phyloP scores from a whole-genome alignment of 495 filamentous ascomycete genomes.

The Penicillium canescens region DNA sequence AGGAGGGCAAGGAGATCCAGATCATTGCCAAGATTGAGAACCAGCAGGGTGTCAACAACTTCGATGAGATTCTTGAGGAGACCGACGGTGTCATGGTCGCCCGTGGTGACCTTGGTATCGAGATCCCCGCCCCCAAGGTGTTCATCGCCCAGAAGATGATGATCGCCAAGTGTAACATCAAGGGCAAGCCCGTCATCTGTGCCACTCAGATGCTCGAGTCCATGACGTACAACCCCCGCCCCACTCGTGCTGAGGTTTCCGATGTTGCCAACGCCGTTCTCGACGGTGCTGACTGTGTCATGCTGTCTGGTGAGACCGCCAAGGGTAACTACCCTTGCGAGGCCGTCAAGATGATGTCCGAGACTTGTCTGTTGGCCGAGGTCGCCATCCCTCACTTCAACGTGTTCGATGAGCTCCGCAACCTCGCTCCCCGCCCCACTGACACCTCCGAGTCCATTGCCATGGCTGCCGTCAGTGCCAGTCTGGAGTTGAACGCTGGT shows the following conservation, averaged over 20 bases:
- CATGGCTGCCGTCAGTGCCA: conserved; percentile 93
- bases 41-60: conserved; percentile 98
- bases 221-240: conserved; percentile 99
- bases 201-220: conserved; percentile 94
- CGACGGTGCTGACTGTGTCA: conserved; percentile 98
- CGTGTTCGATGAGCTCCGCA: conserved; percentile 92
- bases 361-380: conserved; percentile 94
- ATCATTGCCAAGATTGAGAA: conserved; percentile 99
- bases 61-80: conserved; percentile 92
- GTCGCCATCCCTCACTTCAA: conserved; percentile 94
- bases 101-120: conserved; percentile 96
- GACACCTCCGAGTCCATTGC: conserved; percentile 87
- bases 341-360: conserved; percentile 95
- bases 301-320: conserved; percentile 98
- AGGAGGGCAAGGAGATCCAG: conserved; percentile 95
- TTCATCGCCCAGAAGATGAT: conserved; percentile 99
- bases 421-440: conserved; percentile 75
- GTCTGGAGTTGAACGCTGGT: conserved; percentile 91
- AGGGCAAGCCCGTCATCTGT: conserved; percentile 97
- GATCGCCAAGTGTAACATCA: conserved; percentile 99
- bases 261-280: conserved; percentile 98
- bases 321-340: conserved; percentile 94
- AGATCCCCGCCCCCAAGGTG: conserved; percentile 97
- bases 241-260: conserved; percentile 95
- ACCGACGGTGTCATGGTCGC: conserved; percentile 99